Evolutionary conservation across 345 rosid species (phyloP), one percentile per base, ranked within the genome.

Genomic region (Dipteronia sinensis): DNA sequence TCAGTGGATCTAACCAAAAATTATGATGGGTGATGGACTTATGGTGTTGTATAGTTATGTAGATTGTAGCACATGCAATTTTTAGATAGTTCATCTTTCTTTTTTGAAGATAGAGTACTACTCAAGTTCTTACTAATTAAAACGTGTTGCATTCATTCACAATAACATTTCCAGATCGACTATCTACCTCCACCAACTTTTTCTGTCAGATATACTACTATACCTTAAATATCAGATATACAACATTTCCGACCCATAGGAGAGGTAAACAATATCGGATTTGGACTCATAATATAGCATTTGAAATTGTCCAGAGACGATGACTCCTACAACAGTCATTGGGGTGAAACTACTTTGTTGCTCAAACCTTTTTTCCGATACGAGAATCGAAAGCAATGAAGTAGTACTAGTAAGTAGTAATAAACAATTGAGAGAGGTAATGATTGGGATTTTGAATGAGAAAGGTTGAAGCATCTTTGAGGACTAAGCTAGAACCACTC

Each of bases 371-470:
- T 34, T 34, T 34, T 34, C 38, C 38, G 4, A 34, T 34, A 34
- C 38, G 38, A 34, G 38, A 34, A 34, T 34, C 38, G 38, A 34
- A 34, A 34, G 38, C 38, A 34, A 34, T 34, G 38, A 34, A 34
- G 38, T 4, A 34, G 38, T 34, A 34, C 38, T 34, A 34, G 38
- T 4, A 34, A 34, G 6, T 31, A 31, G 38, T 31, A 34, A 34
- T 42, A 9, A 42, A 23, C 25, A 19, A 44, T 13, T 34, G 38
- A 23, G 25, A 55, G 58, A 22, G 20, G 53, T 72, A 83, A 83
- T 83, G 27, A 83, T 78, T 65, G 15, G 51, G 51, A 75, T 34
- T 29, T 72, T 75, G 82, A 81, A 81, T 4, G 42, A 40, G 44
- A 40, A 20, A 62, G n/a, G 65, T 67, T 2, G 62, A 46, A 76